phyloP scores from a whole-genome alignment of 2,329 filamentous ascomycete species.

The Aspergillus intermedius region DNA sequence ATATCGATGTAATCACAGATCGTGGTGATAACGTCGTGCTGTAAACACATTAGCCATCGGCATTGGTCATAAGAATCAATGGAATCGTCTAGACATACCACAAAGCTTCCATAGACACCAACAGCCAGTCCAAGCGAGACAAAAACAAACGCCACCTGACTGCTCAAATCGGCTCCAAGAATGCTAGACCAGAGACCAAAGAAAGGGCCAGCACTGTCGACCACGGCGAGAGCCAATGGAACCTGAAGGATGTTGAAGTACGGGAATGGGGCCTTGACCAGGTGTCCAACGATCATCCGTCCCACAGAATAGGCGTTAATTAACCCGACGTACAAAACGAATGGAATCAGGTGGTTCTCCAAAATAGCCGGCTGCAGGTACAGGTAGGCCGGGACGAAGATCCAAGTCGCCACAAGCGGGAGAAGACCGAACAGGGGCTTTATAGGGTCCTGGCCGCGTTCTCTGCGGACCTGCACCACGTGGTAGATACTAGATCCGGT shows the following conservation, averaged over 20 bases:
- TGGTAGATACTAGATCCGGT: slow-evolving; percentile 67
- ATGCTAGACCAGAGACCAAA: slow-evolving; percentile 65
- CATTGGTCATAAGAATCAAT: neutral
- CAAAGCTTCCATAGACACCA: slow-evolving; percentile 95
- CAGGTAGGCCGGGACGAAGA: slow-evolving; percentile 69
- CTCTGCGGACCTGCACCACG: slow-evolving; percentile 73
- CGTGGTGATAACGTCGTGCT: slow-evolving; percentile 86
- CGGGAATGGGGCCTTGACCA: slow-evolving; percentile 81
- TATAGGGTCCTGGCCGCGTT: slow-evolving; percentile 62
- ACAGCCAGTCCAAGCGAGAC: slow-evolving; percentile 75
- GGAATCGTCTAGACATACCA: slow-evolving; percentile 44
- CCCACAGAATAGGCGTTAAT: slow-evolving; percentile 94
- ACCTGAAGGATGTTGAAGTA: slow-evolving; percentile 80
- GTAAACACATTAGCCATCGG: slow-evolving; percentile 4
- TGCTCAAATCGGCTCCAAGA: slow-evolving; percentile 67
- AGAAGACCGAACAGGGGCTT: slow-evolving; percentile 68
- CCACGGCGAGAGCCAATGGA: slow-evolving; percentile 69
- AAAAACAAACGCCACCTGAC: slow-evolving; percentile 83
- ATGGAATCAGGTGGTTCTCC: slow-evolving; percentile 76
- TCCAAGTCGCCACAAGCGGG: slow-evolving; percentile 75
- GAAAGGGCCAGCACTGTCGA: slow-evolving; percentile 71
- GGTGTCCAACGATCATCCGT: slow-evolving; percentile 89
- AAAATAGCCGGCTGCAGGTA: slow-evolving; percentile 79
- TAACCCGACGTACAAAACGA: slow-evolving; percentile 79
- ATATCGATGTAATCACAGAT: slow-evolving; percentile 99